Conservation (phyloP, 495 filamentous ascomycete genomes). For the Parathielavia appendiculata region DNA sequence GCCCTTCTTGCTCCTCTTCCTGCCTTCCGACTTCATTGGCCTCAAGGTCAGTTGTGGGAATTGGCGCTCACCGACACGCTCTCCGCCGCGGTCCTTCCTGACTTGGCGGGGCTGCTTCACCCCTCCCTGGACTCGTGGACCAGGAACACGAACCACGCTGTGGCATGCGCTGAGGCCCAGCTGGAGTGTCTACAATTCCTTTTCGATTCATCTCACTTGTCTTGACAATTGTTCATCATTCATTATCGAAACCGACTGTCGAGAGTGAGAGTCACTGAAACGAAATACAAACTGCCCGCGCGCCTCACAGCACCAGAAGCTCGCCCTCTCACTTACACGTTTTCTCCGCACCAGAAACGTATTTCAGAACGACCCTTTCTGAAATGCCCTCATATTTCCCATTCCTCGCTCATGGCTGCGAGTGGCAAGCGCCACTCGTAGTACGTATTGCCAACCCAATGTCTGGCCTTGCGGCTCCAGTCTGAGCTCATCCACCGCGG, state of each 20-base stretch:
- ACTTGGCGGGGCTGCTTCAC: neutral
- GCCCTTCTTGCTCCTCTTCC: neutral
- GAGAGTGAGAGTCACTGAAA: neutral
- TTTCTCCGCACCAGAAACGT: neutral
- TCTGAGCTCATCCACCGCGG: conserved; percentile 12
- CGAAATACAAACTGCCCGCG: conserved; percentile 8
- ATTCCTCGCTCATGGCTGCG: neutral
- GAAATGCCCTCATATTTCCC: neutral
- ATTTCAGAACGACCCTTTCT: conserved; percentile 8
- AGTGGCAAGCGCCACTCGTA: conserved; percentile 16
- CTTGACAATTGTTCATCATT: neutral
- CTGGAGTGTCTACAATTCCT: neutral
- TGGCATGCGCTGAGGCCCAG: neutral
- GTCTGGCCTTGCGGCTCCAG: conserved; percentile 21
- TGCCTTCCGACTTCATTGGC: neutral
- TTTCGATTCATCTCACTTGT: neutral
- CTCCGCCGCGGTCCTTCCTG: neutral
- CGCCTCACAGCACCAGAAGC: neutral
- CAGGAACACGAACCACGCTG: too few relatives aligned
- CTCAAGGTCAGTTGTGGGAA: neutral
- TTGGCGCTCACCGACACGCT: neutral
- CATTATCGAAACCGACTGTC: neutral
- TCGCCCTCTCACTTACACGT: neutral
- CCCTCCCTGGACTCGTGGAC: neutral
- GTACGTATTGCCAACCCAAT: conserved; percentile 2